Conservation (phyloP, 1,139 yeast species). For the Torulaspora pretoriensis region DNA sequence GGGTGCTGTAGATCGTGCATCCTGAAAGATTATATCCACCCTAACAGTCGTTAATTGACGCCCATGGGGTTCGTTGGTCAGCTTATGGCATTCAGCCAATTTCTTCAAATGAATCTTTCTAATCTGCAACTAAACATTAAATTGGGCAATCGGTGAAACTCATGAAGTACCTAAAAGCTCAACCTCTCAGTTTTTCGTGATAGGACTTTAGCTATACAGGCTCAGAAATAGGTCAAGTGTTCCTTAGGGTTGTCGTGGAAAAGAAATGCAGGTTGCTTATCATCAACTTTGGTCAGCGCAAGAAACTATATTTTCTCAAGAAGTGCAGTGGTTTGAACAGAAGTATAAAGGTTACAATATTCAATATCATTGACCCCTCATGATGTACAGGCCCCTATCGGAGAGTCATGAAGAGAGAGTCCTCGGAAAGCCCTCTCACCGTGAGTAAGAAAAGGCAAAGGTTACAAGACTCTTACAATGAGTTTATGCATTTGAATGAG, state of each 20-base stretch:
- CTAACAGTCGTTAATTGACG: background rate
- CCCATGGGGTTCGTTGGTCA: background rate
- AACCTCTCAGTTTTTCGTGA: no score
- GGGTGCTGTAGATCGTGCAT: background rate
- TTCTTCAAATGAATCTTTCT: no score
- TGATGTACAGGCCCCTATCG: no score
- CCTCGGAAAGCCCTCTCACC: background rate
- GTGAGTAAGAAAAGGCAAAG: slow-evolving; percentile 4
- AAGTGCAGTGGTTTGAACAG: no score
- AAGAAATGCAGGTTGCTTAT: no score
- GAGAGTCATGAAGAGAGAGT: slow-evolving; percentile 5
- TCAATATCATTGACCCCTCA: no score
- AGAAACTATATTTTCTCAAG: no score
- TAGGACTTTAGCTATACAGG: no score
- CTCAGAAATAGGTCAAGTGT: no score
- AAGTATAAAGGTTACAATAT: no score
- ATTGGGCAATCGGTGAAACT: background rate
- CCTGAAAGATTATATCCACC: background rate
- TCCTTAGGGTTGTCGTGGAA: no score
- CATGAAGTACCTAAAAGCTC: background rate
- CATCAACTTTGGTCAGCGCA: no score
- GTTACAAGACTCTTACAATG: slow-evolving; percentile 13
- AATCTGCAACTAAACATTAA: background rate
- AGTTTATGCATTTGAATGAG: slow-evolving; percentile 14
- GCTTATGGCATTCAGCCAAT: background rate